Base-by-base conservation (phyloP, 495 filamentous ascomycete species). In the Talaromyces nanjingensis region DNA sequence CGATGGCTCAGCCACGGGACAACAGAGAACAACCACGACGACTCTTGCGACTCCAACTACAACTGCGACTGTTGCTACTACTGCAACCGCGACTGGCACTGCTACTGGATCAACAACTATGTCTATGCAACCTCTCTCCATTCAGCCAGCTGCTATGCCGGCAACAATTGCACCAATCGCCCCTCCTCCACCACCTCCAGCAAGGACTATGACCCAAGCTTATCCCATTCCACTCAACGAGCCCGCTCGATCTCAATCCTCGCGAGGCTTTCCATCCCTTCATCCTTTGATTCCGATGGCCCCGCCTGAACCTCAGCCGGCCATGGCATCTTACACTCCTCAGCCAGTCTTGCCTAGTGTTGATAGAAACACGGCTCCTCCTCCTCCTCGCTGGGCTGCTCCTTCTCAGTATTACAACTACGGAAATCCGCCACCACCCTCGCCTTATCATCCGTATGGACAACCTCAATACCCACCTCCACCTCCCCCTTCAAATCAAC, bases 191-290 rank as follows among this genome's bases (percentile, higher is more conserved):
- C 24, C 54, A 34, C 60, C 60, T 64, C 55, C 65, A 6, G 65
- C 67, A 12, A 60, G 62, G 39, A 56, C 65, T 45, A 66, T 68
- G 18, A 69, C 69, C 24, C 71, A 66, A 0, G 70, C 70, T 67
- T 68, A 25, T 7, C 45, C 25, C 9, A 24, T 49, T 53, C 45
- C 60, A 7, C 60, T 22, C 20, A 27, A 14, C 9, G 39, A 52
- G 14, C 27, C 60, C 14, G 4, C 22, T 33, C 60, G 18, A 20
- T 24, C 22, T 14, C 45, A 29, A 53, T 14, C 45, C 11, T 12
- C 56, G 16, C 56, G 31, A 16, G 18, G 27, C n/a, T 59, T 59
- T 33, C 29, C 56, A 33, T 20, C 56, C 34, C 16, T 37, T 12
- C 56, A 59, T 25, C 27, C 27, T 53, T 53, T 53, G 25, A 25